Percentiles rank a stretch among this genome's conserved stretches.
phyloP scores from a whole-genome alignment of 2,329 filamentous ascomycete species.

The Colletotrichum tanaceti region DNA sequence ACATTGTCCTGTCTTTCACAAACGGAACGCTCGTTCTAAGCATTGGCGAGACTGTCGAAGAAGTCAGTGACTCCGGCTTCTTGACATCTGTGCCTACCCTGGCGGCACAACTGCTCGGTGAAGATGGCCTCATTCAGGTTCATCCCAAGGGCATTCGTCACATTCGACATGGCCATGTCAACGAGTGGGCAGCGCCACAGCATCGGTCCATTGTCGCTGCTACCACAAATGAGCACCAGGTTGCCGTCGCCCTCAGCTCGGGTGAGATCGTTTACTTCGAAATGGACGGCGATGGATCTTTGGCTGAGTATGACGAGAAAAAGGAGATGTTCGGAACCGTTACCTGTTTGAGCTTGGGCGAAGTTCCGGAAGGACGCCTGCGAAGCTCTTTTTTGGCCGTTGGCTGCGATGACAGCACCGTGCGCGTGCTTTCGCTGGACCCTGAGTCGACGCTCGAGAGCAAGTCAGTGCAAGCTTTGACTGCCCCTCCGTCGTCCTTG shows the following conservation, averaged over 20 bases:
- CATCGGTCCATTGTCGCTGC: slow-evolving; percentile 96
- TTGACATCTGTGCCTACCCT: slow-evolving; percentile 88
- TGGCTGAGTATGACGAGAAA: slow-evolving; percentile 95
- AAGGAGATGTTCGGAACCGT: slow-evolving; percentile 96
- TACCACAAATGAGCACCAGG: slow-evolving; percentile 91
- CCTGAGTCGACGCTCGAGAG: slow-evolving; percentile 91
- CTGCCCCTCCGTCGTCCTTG: slow-evolving; percentile 87
- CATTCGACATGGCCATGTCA: slow-evolving; percentile 81
- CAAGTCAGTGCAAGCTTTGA: slow-evolving; percentile 93
- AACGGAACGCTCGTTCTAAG: slow-evolving; percentile 92
- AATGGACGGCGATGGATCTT: slow-evolving; percentile 89
- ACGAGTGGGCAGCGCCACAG: slow-evolving; percentile 93
- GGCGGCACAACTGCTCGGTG: slow-evolving; percentile 92
- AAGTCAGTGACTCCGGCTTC: slow-evolving; percentile 94
- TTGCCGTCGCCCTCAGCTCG: slow-evolving; percentile 92
- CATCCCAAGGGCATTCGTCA: slow-evolving; percentile 97
- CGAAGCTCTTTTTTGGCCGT: slow-evolving; percentile 95
- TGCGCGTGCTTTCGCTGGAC: slow-evolving; percentile 90
- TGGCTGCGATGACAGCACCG: slow-evolving; percentile 95
- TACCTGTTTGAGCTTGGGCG: slow-evolving; percentile 91
- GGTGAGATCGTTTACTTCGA: slow-evolving; percentile 99
- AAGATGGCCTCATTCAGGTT: slow-evolving; percentile 92
- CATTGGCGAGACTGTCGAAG: slow-evolving; percentile 96
- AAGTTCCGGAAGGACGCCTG: slow-evolving; percentile 88
- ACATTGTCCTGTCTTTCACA: slow-evolving; percentile 93